These are phyloP conservation scores for Serendipita vermifera DNA, from an alignment of 768 basidiomycete genomes.

Conservation along the genomic window DNA sequence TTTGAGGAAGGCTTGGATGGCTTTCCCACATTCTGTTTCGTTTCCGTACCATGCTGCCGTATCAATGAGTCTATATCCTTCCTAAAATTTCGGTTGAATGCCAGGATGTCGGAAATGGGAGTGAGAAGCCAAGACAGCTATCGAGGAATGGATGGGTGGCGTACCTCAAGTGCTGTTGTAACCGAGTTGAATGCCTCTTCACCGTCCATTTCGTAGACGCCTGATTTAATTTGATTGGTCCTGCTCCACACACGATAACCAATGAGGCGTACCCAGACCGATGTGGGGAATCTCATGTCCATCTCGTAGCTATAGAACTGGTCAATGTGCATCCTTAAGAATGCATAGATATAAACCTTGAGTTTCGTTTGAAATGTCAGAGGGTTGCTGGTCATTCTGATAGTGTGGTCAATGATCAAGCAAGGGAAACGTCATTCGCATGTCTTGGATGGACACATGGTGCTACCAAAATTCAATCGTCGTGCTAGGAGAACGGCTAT, in stretches of 20 bases:
- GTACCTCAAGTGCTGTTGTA: conserved; percentile 48
- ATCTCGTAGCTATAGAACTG: conserved; percentile 44
- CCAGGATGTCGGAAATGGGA: conserved; percentile 10
- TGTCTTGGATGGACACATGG: too few relatives aligned
- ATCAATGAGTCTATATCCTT: conserved; percentile 20
- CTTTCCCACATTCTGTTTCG: conserved; percentile 49
- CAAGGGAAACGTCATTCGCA: too few relatives aligned
- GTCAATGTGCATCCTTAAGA: too few relatives aligned
- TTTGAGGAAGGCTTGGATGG: conserved; percentile 42
- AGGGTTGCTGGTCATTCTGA: too few relatives aligned
- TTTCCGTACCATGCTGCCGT: conserved; percentile 48
- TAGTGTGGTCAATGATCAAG: too few relatives aligned
- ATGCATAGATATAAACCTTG: too few relatives aligned
- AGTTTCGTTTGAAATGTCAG: too few relatives aligned
- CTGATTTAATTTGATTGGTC: conserved; percentile 17
- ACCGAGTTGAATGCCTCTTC: conserved; percentile 43
- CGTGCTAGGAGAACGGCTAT: too few relatives aligned
- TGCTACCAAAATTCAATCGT: too few relatives aligned
- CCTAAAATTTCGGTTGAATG: background rate
- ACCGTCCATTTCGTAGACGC: conserved; percentile 54
- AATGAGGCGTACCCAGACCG: conserved; percentile 36
- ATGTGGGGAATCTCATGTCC: conserved; percentile 43
- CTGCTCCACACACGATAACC: background rate
- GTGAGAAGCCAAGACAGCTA: too few relatives aligned
- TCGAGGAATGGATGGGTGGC: conserved; percentile 14